Evolutionary conservation across 164 flowering plant genomes (phyloP), one percentile per base, ranked within the genome.

Genomic region (Berberis vulgaris): DNA sequence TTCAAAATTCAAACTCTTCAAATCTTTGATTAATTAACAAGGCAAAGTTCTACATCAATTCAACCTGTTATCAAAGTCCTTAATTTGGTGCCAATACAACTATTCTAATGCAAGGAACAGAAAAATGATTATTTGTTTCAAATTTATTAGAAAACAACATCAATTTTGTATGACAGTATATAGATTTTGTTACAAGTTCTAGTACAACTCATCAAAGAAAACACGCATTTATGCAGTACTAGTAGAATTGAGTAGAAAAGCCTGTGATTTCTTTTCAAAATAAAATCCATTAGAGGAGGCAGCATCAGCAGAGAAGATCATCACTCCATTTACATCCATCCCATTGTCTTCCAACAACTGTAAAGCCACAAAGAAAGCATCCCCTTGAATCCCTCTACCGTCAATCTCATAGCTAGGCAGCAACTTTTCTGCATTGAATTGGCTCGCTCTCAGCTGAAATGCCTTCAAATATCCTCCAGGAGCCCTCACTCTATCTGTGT

Each of bases 381-480:
- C 86, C 67, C 92, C 92, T 73, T 86, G 88, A 67, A 86, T 84
- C n/a, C 87, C 92, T 43, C 88, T 81, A 12, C 87, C 88, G 54
- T 80, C 61, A 9, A 84, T 74, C 66, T 84, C 85, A 67, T 82
- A 82, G 63, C 81, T 74, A 9, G 88, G 88, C 70, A 84, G 53
- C 69, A 84, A 60, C 74, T 78, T 82, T 0, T 66, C 72, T 40
- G 45, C 65, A 44, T 67, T 73, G n/a, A 78, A 84, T 46, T 79
- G 72, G 7, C 2, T 40, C 6, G 79, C 73, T 26, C 83, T 76
- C 5, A 76, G 65, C 60, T 41, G 39, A 57, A 78, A 84, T 1
- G 72, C 77, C 49, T 68, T 61, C 70, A 84, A 60, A 43, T 73
- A 82, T 9, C 68, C 81, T 41, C 58, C 7, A 5, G 89, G 79